Conservation (phyloP, 805 yeast species). For the Wickerhamomyces strasburgensis region DNA sequence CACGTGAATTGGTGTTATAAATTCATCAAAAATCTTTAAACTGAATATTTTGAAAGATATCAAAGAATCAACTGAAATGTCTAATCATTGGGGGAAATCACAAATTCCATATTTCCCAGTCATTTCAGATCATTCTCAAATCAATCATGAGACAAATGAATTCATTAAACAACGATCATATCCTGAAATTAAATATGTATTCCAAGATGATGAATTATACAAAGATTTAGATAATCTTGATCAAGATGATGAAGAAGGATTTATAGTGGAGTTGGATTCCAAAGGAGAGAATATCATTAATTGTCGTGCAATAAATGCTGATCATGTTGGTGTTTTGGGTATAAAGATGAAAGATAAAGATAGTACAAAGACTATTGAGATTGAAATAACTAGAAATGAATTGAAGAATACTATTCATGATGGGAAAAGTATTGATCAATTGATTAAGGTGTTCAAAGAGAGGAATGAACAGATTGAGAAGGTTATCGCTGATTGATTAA, state of each 20-base stretch:
- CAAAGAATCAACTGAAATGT: too few relatives aligned
- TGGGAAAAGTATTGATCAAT: too few relatives aligned
- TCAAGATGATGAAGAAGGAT: slow-evolving; percentile 18
- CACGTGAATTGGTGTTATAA: too few relatives aligned
- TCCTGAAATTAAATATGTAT: slow-evolving; percentile 25
- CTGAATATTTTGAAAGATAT: too few relatives aligned
- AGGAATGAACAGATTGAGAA: slow-evolving; percentile 18
- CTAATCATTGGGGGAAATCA: slow-evolving; percentile 20
- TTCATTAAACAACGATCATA: slow-evolving; percentile 9
- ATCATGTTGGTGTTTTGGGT: slow-evolving; percentile 14
- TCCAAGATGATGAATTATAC: slow-evolving; percentile 23
- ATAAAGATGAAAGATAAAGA: slow-evolving; percentile 21
- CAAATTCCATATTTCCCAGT: slow-evolving; percentile 23
- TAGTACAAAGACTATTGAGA: slow-evolving; percentile 20
- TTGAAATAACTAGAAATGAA: slow-evolving; percentile 21
- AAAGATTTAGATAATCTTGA: slow-evolving; percentile 7
- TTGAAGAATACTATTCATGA: too few relatives aligned
- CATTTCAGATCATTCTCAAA: slow-evolving; percentile 6
- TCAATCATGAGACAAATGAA: background rate
- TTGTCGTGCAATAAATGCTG: slow-evolving; percentile 14
- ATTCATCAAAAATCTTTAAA: too few relatives aligned
- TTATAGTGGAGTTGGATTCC: slow-evolving; percentile 21
- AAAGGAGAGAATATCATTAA: slow-evolving; percentile 12
- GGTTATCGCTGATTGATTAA: background rate
- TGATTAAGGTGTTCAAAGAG: slow-evolving; percentile 16